Base-by-base conservation (phyloP, 768 basidiomycete species). In the Brasilioporus rufonigricans region DNA sequence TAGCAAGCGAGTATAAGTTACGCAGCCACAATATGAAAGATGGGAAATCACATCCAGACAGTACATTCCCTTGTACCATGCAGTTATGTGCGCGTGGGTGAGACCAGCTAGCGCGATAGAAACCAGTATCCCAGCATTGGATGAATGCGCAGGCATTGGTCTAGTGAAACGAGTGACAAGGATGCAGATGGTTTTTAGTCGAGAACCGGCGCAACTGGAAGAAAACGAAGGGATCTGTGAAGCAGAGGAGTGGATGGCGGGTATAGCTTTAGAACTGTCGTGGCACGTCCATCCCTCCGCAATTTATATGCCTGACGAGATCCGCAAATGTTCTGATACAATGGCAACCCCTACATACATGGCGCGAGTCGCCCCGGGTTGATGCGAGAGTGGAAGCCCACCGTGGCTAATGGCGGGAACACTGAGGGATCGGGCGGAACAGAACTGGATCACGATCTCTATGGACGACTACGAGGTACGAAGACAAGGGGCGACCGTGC, bases 41-140 rank as follows among this genome's bases (percentile, higher is more conserved):
- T 13, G 24, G 8, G 21, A 29, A 18, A 26, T 49, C 16, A 64
- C 63, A n/a, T 65, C 46, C 16, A 48, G 0, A 31, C 44, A 23
- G 16, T 39, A 63, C 59, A 64, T 58, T 35, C 18, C 32, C 0
- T 0, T 1, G 26, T 21, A 1, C 12, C 5, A 65, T 5, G 24
- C 1, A 39, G 0, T 9, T 0, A 46, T 18, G 45, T 64, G 63
- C 3, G 53, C 63, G 33, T 38, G 21, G 6, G 44, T 52, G 12
- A 65, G 46, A 38, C 51, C 32, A 39, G 56, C 60, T 10, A 64
- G 36, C 39, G 52, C 44, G 5, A 64, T 26, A n/a, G n/a, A n/a
- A n/a, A n/a, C n/a, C 63, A 53, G 62, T 44, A 39, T 19, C 23
- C 39, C n/a, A 3, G 21, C 7, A 7, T 10, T 39, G 40, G 27